Base-by-base conservation (phyloP, 2,329 filamentous ascomycete genomes). In the Pseudogymnoascus sp. region DNA sequence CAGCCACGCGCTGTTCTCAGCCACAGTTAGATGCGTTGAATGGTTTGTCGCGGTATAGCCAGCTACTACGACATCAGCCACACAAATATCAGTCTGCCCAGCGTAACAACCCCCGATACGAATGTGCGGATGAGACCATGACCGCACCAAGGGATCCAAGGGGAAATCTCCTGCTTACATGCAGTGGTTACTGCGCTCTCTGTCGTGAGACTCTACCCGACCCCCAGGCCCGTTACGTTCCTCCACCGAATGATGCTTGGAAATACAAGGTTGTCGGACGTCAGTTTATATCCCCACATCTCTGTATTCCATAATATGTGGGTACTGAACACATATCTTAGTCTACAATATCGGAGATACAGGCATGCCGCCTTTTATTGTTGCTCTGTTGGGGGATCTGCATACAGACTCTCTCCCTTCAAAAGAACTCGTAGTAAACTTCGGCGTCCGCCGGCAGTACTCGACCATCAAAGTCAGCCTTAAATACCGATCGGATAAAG, bases 221-320 rank as follows among this genome's bases (percentile, higher is more conserved):
- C 36, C 36, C 8, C 36, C 3, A 39, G 14, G 36, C 9, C 8
- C 18, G 20, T 14, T 59, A 43, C 12, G 14, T 39, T 16, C 35
- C 57, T 12, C 35, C 28, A 59, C 16, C 6, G 39, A 59, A 18
- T 22, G 20, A 39, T 12, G 57, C 57, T 18, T 59, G 57, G 35
- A 20, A 39, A 36, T 59, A 59, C 35, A 59, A 59, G 36, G 20
- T 59, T 6, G 22, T 59, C 28, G 57, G 57, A 37, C 16, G 57
- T 59, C 20, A 43, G 57, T 59, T 39, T 59, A 28, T 16, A 43
- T 20, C 11, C 20, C 57, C 39, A 18, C 39, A 37, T 4, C 35
- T 5, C 43, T 8, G 30, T 30, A 30, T 41, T 25, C 22, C 28
- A 28, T 39, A 41, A 28, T 39, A 58, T 18, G 14, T 43, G 28